Conservation (phyloP, 148 eudicot genomes). For the Chenopodium berlandieri region DNA sequence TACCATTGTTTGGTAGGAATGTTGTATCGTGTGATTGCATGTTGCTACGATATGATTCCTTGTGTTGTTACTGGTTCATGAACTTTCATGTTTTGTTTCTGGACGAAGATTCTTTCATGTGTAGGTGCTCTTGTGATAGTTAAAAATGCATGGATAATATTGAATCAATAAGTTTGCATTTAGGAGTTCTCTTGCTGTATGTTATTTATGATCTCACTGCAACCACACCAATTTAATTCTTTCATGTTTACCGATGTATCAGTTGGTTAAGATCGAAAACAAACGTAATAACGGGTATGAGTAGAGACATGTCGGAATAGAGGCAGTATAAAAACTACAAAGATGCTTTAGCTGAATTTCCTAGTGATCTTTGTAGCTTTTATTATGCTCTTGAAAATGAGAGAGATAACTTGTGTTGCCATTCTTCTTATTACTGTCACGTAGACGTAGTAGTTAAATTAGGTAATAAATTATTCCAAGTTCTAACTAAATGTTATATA, state of each 20-base stretch:
- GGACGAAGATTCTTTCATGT: background rate
- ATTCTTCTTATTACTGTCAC: background rate
- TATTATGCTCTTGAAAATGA: background rate
- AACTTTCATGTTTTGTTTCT: background rate
- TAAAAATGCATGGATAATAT: background rate
- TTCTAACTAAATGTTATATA: background rate
- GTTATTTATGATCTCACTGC: background rate
- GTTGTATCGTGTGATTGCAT: background rate
- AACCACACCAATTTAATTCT: background rate
- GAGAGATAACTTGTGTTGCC: background rate
- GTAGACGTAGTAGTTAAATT: background rate
- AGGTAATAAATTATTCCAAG: background rate
- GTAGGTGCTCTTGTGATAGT: background rate
- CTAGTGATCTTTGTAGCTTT: background rate
- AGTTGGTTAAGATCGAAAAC: no score
- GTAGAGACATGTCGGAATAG: no score
- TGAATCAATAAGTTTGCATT: background rate
- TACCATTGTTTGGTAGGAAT: slow-evolving; percentile 4
- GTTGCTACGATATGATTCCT: background rate
- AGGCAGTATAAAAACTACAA: no score
- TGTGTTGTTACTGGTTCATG: background rate
- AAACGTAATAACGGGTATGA: no score
- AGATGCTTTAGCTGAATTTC: no score
- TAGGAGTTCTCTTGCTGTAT: background rate
- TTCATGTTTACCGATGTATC: no score